These are phyloP conservation scores for Tetrapisispora taiwanensis DNA, from an alignment of 805 yeast genomes.

Conservation along the genomic window DNA sequence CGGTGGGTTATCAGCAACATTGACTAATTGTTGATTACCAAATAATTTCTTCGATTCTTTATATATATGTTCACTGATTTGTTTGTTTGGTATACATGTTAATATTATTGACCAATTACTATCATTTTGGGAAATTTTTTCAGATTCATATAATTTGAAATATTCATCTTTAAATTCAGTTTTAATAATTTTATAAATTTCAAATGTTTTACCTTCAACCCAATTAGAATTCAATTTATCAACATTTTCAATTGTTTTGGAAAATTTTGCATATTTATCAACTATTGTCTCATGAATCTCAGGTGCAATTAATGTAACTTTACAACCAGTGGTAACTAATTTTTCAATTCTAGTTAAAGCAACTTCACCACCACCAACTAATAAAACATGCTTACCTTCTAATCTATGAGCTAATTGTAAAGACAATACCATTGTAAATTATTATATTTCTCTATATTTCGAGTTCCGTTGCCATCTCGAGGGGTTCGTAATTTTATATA, in stretches of 20 bases:
- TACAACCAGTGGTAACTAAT: conserved; percentile 26
- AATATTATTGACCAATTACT: conserved; percentile 22
- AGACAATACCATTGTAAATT: conserved; percentile 11
- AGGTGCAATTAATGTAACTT: conserved; percentile 24
- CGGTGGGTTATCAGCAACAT: conserved; percentile 29
- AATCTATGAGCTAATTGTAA: conserved; percentile 26
- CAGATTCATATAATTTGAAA: conserved; percentile 11
- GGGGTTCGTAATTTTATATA: no score
- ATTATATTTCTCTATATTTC: no score
- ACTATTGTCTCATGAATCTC: conserved; percentile 12
- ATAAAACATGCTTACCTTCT: conserved; percentile 16
- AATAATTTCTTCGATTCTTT: conserved; percentile 13
- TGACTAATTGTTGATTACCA: conserved; percentile 24
- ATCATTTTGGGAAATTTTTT: neutral
- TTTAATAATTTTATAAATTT: conserved; percentile 11
- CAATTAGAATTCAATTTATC: conserved; percentile 10
- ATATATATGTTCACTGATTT: conserved; percentile 17
- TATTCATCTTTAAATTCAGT: conserved; percentile 10
- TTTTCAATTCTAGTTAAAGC: conserved; percentile 25
- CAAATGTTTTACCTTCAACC: conserved; percentile 1
- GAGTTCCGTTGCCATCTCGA: no score
- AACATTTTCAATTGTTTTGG: neutral
- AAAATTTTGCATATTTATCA: conserved; percentile 7
- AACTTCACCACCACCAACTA: conserved; percentile 31
- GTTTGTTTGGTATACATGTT: conserved; percentile 23